Conservation (phyloP, 345 rosid genomes). For the Boechera retrofracta region DNA sequence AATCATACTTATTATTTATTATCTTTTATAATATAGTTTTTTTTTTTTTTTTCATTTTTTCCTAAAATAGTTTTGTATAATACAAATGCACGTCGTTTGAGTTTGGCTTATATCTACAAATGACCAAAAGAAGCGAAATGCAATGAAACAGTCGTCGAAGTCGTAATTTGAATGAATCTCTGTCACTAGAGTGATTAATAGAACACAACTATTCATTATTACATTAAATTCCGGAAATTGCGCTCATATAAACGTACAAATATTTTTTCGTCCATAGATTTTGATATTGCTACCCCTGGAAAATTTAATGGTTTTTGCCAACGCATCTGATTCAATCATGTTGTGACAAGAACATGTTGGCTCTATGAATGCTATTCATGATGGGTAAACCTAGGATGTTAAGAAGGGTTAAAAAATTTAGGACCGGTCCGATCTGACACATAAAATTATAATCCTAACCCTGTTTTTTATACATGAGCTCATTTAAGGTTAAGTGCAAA, state of each 20-base stretch:
- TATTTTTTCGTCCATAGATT: conserved; percentile 26
- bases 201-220: neutral
- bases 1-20: too few relatives aligned
- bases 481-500: too few relatives aligned
- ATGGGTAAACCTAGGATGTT: conserved; percentile 27
- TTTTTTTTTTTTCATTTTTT: neutral
- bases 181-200: conserved; percentile 22
- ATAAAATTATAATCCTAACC: too few relatives aligned
- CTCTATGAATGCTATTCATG: conserved; percentile 37
- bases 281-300: neutral
- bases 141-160: neutral
- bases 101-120: conserved; percentile 5
- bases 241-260: conserved; percentile 2
- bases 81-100: neutral
- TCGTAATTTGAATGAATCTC: conserved; percentile 8
- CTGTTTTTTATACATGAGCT: too few relatives aligned
- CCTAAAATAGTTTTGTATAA: neutral
- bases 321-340: conserved; percentile 37
- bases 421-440: too few relatives aligned
- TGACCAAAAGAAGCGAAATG: neutral
- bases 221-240: neutral
- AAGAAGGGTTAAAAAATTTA: too few relatives aligned
- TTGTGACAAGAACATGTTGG: conserved; percentile 42
- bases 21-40: too few relatives aligned
- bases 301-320: conserved; percentile 31